Evolutionary conservation across 2,329 filamentous ascomycete species (phyloP).

Genomic region (Fusarium denticulatum): DNA sequence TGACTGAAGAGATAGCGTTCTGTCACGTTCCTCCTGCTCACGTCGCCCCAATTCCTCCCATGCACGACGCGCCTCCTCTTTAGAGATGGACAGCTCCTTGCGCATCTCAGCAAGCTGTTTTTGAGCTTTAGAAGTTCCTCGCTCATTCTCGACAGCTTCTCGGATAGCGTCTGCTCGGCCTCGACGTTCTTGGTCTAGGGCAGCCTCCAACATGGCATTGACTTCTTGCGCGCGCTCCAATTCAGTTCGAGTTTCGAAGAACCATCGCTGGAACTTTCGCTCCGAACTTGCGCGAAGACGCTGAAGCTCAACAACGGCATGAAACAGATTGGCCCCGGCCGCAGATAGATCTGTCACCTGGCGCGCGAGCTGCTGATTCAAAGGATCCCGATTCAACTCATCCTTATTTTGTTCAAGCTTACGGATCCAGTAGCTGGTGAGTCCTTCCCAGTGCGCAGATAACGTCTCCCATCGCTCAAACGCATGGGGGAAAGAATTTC

Average conservation of each 20-base stretch:
- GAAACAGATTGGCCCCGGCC: conserved; percentile 95
- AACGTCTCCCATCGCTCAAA: conserved; percentile 98
- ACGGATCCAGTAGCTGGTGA: conserved; percentile 97
- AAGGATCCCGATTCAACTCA: conserved; percentile 81
- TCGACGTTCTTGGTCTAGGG: conserved; percentile 78
- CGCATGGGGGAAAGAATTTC: conserved; percentile 89
- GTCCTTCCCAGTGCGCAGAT: conserved; percentile 96
- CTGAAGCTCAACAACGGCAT: conserved; percentile 96
- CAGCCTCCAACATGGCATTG: conserved; percentile 80
- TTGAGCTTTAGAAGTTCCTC: conserved; percentile 78
- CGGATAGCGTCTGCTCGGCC: conserved; percentile 74
- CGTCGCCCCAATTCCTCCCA: conserved; percentile 97
- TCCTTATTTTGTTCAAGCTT: conserved; percentile 90
- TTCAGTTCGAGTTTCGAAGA: conserved; percentile 91
- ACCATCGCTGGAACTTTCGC: conserved; percentile 98
- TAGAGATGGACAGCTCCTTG: conserved; percentile 92
- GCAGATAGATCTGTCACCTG: conserved; percentile 98
- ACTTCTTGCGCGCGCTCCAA: conserved; percentile 86
- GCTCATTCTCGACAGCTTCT: conserved; percentile 72
- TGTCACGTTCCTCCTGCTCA: conserved; percentile 92
- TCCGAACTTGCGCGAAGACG: conserved; percentile 93
- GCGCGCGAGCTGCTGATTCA: conserved; percentile 87
- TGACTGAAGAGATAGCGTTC: conserved; percentile 83
- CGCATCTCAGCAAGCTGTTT: conserved; percentile 89
- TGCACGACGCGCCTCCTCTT: conserved; percentile 92